Evolutionary conservation across 805 yeast species (phyloP).

Genomic region (Brettanomyces anomalus): DNA sequence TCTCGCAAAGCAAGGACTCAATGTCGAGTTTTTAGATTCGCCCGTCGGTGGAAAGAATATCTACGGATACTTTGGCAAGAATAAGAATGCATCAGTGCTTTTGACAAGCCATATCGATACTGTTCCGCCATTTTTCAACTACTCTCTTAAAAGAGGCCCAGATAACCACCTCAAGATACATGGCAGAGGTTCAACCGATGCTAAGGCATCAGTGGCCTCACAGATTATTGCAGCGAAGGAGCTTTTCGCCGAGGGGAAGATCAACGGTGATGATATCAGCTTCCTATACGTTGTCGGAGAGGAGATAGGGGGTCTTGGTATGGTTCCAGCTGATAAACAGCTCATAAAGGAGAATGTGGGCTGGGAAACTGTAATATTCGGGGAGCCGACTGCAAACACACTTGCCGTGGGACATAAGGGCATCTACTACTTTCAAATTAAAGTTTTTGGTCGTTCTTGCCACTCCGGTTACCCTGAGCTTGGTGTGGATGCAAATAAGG

Average conservation of each 20-base stretch:
- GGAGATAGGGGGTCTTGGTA: constrained; percentile 59
- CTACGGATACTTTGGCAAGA: constrained; percentile 44
- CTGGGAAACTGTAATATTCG: constrained; percentile 60
- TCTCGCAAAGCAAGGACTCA: constrained; percentile 35
- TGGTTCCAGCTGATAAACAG: constrained; percentile 34
- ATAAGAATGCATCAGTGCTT: constrained; percentile 35
- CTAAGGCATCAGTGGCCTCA: constrained; percentile 62
- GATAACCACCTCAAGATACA: constrained; percentile 30
- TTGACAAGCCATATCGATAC: constrained; percentile 65
- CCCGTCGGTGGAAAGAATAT: constrained; percentile 24
- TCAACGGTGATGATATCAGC: constrained; percentile 47
- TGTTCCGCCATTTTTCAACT: constrained; percentile 58
- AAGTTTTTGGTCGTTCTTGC: constrained; percentile 46
- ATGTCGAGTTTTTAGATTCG: constrained; percentile 35
- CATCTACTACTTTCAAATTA: constrained; percentile 30
- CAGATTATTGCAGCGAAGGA: constrained; percentile 49
- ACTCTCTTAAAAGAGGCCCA: constrained; percentile 21
- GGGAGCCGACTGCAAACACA: constrained; percentile 67
- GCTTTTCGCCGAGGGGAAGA: constrained; percentile 27
- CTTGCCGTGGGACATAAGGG: constrained; percentile 70
- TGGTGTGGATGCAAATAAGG: constrained; percentile 55
- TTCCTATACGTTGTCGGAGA: constrained; percentile 63
- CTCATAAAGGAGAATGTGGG: constrained; percentile 25
- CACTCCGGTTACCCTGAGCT: constrained; percentile 67
- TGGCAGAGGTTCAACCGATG: constrained; percentile 66